phyloP scores from a whole-genome alignment of 148 eudicot species.

The Cornus controversa region DNA sequence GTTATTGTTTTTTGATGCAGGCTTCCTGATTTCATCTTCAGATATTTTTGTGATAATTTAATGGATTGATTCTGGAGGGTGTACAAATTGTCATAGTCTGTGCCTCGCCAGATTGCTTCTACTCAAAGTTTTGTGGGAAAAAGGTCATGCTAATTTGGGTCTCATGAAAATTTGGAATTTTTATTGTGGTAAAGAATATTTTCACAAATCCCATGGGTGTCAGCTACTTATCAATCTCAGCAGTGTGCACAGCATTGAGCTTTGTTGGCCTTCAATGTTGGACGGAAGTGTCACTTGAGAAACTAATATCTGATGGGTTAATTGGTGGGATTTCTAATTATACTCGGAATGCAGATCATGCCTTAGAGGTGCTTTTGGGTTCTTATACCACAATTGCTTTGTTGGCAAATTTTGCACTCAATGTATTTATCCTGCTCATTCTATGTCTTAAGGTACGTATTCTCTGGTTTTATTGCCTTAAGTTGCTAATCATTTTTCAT shows the following conservation, averaged over 20 bases:
- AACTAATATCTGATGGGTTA: conserved; percentile 59
- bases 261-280: conserved; percentile 76
- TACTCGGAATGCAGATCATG: conserved; percentile 43
- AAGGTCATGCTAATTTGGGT: conserved; percentile 37
- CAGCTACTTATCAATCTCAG: conserved; percentile 70
- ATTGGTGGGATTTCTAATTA: conserved; percentile 43
- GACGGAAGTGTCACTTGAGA: conserved; percentile 67
- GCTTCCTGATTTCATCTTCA: neutral
- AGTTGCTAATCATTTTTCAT: neutral
- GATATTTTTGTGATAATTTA: conserved; percentile 1
- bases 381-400: conserved; percentile 68
- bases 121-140: conserved; percentile 7
- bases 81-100: conserved; percentile 13
- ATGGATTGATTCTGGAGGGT: conserved; percentile 11
- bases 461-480: neutral
- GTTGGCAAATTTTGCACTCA: conserved; percentile 56
- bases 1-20: conserved; percentile 16
- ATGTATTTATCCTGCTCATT: conserved; percentile 58
- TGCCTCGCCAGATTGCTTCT: conserved; percentile 18
- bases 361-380: conserved; percentile 57
- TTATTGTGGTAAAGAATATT: conserved; percentile 23
- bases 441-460: conserved; percentile 72
- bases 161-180: conserved; percentile 58
- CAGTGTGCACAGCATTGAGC: conserved; percentile 67
- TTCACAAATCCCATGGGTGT: conserved; percentile 62